Evolutionary conservation across 2,329 filamentous ascomycete genomes (phyloP).

Genomic region (Fusarium abutilonis): DNA sequence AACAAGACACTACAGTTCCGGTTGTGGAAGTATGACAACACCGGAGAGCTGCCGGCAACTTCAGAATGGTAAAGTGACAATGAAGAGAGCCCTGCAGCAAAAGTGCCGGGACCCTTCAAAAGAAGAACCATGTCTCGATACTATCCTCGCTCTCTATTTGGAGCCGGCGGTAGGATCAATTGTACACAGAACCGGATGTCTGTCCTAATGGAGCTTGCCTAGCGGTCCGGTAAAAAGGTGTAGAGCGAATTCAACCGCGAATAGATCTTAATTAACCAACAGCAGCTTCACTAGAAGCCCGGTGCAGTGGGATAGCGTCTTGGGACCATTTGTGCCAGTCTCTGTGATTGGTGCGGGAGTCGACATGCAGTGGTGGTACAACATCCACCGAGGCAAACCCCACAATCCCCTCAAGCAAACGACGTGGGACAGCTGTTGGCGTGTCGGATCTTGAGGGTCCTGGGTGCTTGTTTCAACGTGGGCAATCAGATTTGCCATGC

Average conservation of each 20-base stretch:
- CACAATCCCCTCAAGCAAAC: slow-evolving; percentile 42
- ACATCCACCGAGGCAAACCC: slow-evolving; percentile 42
- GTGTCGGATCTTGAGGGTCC: slow-evolving; percentile 34
- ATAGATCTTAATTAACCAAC: slow-evolving; percentile 32
- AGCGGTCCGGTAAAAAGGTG: slow-evolving; percentile 33
- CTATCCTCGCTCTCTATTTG: neutral
- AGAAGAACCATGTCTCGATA: slow-evolving; percentile 1
- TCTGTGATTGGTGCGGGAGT: slow-evolving; percentile 48
- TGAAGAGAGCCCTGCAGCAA: slow-evolving; percentile 17
- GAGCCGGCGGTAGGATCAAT: slow-evolving; percentile 4
- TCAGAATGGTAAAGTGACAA: slow-evolving; percentile 4
- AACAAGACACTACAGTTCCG: slow-evolving; percentile 13
- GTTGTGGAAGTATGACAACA: slow-evolving; percentile 24
- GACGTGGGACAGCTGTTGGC: slow-evolving; percentile 30
- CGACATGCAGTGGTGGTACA: slow-evolving; percentile 41
- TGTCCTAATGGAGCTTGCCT: slow-evolving; percentile 29
- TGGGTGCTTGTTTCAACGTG: slow-evolving; percentile 39
- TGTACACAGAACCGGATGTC: slow-evolving; percentile 23
- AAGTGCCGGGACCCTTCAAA: slow-evolving; percentile 20
- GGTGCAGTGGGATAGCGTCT: slow-evolving; percentile 40
- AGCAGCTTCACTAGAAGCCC: slow-evolving; percentile 34
- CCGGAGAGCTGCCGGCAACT: slow-evolving; percentile 35
- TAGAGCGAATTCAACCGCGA: slow-evolving; percentile 32
- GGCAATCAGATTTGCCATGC: slow-evolving; percentile 44
- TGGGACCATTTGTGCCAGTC: slow-evolving; percentile 23